Conservation (phyloP, 352 stramenopile species). For the Globisporangium nunn region DNA sequence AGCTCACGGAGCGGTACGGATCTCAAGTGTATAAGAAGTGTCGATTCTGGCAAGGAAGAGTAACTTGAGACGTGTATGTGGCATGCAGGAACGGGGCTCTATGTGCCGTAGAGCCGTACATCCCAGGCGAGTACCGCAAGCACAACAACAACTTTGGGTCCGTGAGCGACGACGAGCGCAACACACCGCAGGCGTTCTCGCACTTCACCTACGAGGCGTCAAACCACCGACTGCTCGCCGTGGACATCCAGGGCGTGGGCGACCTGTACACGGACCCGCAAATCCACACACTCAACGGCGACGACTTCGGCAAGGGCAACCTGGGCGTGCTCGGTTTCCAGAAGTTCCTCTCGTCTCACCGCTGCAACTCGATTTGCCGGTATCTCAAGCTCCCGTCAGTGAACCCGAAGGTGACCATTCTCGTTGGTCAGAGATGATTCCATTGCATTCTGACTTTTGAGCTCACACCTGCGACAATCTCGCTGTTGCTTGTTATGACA, state of each 20-base stretch:
- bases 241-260: slow-evolving; percentile 93
- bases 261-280: slow-evolving; percentile 96
- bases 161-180: slow-evolving; percentile 79
- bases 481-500: slow-evolving; percentile 3
- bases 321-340: slow-evolving; percentile 77
- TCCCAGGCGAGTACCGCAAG: slow-evolving; percentile 79
- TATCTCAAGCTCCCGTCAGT: slow-evolving; percentile 79
- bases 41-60: background rate
- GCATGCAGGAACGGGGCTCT: slow-evolving; percentile 37
- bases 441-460: too few relatives aligned
- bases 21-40: background rate
- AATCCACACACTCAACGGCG: slow-evolving; percentile 82
- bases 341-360: slow-evolving; percentile 83
- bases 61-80: background rate
- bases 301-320: slow-evolving; percentile 87
- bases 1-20: slow-evolving; percentile 50
- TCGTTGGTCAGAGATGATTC: too few relatives aligned
- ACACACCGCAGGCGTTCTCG: slow-evolving; percentile 89
- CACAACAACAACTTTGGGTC: slow-evolving; percentile 88
- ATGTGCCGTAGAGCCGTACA: slow-evolving; percentile 79
- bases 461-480: too few relatives aligned
- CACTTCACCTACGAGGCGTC: slow-evolving; percentile 93
- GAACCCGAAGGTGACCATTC: slow-evolving; percentile 44
- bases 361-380: slow-evolving; percentile 85
- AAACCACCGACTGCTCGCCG: slow-evolving; percentile 87